Evolutionary conservation across 148 eudicot species (phyloP).

Genomic region (Amaranthus cruentus): DNA sequence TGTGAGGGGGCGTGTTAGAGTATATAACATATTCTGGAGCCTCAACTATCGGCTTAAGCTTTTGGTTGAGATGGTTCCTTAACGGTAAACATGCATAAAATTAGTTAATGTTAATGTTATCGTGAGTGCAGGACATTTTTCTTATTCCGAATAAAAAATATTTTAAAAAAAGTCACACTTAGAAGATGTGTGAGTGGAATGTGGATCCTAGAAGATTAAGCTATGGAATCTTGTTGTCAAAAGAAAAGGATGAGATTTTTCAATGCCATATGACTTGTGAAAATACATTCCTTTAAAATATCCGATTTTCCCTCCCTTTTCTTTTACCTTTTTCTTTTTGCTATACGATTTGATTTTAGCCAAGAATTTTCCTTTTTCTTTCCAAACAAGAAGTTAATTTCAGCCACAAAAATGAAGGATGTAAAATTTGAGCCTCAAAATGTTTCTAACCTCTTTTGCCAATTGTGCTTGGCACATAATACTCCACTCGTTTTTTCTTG

Average conservation of each 20-base stretch:
- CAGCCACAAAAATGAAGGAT: background rate
- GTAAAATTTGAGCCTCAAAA: background rate
- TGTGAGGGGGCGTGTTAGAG: too few relatives aligned
- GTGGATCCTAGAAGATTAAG: conserved; percentile 2
- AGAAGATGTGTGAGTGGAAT: background rate
- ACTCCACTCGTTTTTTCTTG: background rate
- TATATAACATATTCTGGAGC: too few relatives aligned
- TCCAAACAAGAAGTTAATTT: background rate
- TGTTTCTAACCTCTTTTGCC: background rate
- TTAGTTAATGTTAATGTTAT: too few relatives aligned
- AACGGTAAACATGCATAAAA: too few relatives aligned
- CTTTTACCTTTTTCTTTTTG: background rate
- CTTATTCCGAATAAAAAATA: too few relatives aligned
- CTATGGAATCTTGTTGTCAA: background rate
- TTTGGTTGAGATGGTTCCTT: too few relatives aligned
- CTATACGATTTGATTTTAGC: conserved; percentile 1
- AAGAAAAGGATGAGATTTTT: background rate
- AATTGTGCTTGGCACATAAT: background rate
- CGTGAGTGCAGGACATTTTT: too few relatives aligned
- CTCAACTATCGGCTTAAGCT: too few relatives aligned
- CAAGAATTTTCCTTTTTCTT: background rate
- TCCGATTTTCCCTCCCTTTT: background rate
- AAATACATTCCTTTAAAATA: background rate
- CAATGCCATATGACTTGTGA: background rate
- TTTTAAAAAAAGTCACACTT: background rate